phyloP scores from a whole-genome alignment of 2,329 filamentous ascomycete genomes.

The Pseudogymnoascus sp. region DNA sequence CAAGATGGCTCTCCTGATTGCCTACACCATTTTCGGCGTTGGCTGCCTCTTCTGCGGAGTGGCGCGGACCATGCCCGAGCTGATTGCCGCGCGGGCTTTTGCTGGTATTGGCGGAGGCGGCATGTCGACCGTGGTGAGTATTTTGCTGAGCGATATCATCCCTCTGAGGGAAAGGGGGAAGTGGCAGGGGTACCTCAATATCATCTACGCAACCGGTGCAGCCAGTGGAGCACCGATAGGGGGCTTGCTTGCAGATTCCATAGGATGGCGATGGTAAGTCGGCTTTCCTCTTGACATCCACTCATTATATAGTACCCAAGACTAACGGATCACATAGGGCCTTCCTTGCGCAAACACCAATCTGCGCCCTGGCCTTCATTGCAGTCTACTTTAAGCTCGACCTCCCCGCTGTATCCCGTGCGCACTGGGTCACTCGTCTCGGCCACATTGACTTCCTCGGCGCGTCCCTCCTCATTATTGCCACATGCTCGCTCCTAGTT shows the following conservation, averaged over 20 bases:
- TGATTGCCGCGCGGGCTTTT: slow-evolving; percentile 54
- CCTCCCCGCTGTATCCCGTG: slow-evolving; percentile 49
- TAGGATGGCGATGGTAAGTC: slow-evolving; percentile 66
- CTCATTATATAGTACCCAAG: background rate
- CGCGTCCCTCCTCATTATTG: slow-evolving; percentile 55
- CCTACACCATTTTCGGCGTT: slow-evolving; percentile 56
- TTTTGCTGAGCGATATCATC: slow-evolving; percentile 64
- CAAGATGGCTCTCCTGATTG: slow-evolving; percentile 56
- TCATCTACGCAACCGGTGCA: slow-evolving; percentile 62
- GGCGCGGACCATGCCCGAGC: slow-evolving; percentile 53
- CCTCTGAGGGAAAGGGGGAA: slow-evolving; percentile 60
- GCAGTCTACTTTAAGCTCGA: slow-evolving; percentile 56
- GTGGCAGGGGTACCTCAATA: slow-evolving; percentile 68
- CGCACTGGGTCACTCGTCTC: slow-evolving; percentile 59
- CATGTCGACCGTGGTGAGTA: slow-evolving; percentile 62
- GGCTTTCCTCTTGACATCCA: slow-evolving; percentile 11
- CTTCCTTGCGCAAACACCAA: slow-evolving; percentile 62
- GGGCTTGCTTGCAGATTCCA: slow-evolving; percentile 61
- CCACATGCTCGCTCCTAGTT: slow-evolving; percentile 58
- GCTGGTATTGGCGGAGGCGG: slow-evolving; percentile 61
- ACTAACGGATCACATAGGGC: slow-evolving; percentile 40
- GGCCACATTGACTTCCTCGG: slow-evolving; percentile 66
- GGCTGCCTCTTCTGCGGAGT: slow-evolving; percentile 58
- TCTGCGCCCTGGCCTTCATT: slow-evolving; percentile 58
- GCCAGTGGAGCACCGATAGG: slow-evolving; percentile 62